Evolutionary conservation across 2,329 filamentous ascomycete species (phyloP).

Genomic region (Hirsutella rhossiliensis): DNA sequence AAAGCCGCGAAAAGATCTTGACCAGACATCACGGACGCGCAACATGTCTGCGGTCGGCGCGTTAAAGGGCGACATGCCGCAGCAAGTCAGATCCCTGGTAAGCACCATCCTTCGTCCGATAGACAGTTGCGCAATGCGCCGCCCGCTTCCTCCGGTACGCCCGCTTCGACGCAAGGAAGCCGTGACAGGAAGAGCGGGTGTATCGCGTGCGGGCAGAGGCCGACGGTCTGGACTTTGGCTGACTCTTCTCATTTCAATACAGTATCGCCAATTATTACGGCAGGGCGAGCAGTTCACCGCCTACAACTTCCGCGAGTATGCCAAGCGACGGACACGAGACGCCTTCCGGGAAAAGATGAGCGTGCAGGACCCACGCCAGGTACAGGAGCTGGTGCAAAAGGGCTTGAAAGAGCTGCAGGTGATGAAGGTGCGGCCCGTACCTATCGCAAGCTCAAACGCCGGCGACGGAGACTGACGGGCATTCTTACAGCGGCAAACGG

Average conservation of each 20-base stretch:
- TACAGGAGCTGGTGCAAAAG: conserved; percentile 84
- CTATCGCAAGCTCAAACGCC: no score
- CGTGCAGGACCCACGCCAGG: conserved; percentile 59
- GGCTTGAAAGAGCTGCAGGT: conserved; percentile 77
- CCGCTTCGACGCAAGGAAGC: no score
- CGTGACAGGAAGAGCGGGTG: no score
- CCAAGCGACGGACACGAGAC: conserved; percentile 79
- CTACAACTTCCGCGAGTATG: conserved; percentile 98
- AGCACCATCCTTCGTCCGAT: not conserved
- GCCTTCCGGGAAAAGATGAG: conserved; percentile 72
- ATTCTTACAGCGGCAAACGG: conserved; percentile 69
- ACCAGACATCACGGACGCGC: not conserved
- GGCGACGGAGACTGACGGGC: conserved; percentile 7
- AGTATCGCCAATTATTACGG: conserved; percentile 90
- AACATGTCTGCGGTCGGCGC: conserved; percentile 26
- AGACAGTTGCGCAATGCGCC: not conserved
- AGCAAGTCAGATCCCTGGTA: conserved; percentile 46
- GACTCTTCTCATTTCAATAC: not conserved
- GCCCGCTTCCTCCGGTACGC: not conserved
- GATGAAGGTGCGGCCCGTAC: conserved; percentile 60
- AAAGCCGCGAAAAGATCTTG: not conserved
- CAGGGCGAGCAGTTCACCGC: conserved; percentile 77
- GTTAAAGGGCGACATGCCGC: conserved; percentile 40
- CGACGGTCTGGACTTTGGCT: not conserved
- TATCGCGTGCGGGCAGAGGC: no score